Evolutionary conservation across 2,329 filamentous ascomycete species (phyloP).

Genomic region (Canariomyces notabilis): DNA sequence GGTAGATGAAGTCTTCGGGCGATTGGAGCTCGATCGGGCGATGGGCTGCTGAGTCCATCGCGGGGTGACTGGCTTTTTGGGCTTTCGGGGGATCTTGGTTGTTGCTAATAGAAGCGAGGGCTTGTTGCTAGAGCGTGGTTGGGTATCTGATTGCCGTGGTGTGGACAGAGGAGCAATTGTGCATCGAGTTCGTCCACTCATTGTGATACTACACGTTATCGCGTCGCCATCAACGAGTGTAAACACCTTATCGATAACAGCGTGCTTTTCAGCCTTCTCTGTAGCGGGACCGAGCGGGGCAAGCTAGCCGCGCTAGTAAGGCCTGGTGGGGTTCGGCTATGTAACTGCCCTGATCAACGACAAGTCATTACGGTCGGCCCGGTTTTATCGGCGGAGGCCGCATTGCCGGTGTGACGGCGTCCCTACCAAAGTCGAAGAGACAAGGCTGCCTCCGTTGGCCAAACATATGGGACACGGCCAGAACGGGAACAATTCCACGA

Average conservation of each 20-base stretch:
- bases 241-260: background rate
- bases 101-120: background rate
- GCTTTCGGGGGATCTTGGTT: background rate
- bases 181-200: too few relatives aligned
- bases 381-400: background rate
- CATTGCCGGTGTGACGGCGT: background rate
- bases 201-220: too few relatives aligned
- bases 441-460: background rate
- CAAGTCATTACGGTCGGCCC: background rate
- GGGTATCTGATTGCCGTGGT: background rate
- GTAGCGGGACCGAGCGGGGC: background rate
- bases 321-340: background rate
- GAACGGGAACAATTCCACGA: background rate
- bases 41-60: slow-evolving; percentile 43
- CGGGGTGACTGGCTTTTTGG: background rate
- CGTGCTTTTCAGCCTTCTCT: background rate
- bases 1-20: slow-evolving; percentile 66
- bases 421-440: background rate
- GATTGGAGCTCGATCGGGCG: slow-evolving; percentile 76
- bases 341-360: background rate
- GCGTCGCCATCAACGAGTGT: background rate
- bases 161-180: too few relatives aligned
- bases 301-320: background rate
- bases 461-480: too few relatives aligned
- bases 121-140: background rate